A percentile compares a stretch with the other conserved stretches of the same genome.
phyloP scores from a whole-genome alignment of 805 yeast species.

The Kazachstania kunashirensis region DNA sequence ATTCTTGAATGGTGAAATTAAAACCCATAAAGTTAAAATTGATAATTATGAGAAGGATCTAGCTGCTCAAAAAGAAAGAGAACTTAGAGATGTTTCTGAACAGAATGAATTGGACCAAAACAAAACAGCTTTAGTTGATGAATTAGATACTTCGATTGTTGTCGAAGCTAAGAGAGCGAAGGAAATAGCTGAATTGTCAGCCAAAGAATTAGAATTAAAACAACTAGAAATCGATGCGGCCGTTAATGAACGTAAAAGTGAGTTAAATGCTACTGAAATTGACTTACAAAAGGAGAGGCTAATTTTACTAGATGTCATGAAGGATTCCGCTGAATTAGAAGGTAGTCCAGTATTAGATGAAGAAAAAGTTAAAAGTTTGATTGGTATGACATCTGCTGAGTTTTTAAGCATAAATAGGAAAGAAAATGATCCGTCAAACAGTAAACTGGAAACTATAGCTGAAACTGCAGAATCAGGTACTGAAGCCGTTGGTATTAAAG shows the following conservation, averaged over 20 bases:
- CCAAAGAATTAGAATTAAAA: constrained; percentile 30
- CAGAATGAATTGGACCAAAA: constrained; percentile 26
- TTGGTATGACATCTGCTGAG: constrained; percentile 27
- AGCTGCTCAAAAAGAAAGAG: constrained; percentile 20
- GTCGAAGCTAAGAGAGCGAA: constrained; percentile 28
- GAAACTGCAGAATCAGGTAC: neutral
- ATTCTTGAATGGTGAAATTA: constrained; percentile 29
- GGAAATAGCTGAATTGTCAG: constrained; percentile 29
- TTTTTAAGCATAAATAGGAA: constrained; percentile 10
- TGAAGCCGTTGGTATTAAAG: too few relatives aligned
- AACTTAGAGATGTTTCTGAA: constrained; percentile 26
- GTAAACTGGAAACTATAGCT: constrained; percentile 1
- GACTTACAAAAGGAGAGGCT: constrained; percentile 31
- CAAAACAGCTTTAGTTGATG: constrained; percentile 23
- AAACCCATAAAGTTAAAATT: constrained; percentile 30
- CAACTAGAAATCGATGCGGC: constrained; percentile 32
- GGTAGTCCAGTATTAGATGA: constrained; percentile 27
- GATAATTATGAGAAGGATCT: constrained; percentile 28
- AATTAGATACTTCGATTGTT: constrained; percentile 16
- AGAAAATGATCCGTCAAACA: constrained; percentile 1
- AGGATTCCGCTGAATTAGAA: constrained; percentile 32
- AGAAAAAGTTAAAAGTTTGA: constrained; percentile 23
- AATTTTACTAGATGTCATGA: constrained; percentile 26
- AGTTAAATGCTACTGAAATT: constrained; percentile 29
- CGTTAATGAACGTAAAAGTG: constrained; percentile 31